Evolutionary conservation across 345 rosid genomes (phyloP).

Genomic region (Eucalyptus coolabah): DNA sequence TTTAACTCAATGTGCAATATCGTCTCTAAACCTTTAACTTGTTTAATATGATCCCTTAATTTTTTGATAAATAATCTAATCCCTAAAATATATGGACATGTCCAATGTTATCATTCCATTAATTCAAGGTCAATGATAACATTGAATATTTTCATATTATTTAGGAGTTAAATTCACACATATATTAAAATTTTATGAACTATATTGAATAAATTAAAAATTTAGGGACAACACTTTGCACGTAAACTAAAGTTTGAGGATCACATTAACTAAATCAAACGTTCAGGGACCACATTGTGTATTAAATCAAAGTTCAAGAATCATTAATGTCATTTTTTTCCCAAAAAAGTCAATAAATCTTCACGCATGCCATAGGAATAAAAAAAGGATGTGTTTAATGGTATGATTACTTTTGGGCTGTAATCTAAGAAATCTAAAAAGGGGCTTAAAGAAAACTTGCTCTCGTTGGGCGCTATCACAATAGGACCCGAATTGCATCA

Average conservation of each 20-base stretch:
- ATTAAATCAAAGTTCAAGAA: background rate
- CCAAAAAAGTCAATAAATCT: background rate
- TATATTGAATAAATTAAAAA: too few relatives aligned
- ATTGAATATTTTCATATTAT: too few relatives aligned
- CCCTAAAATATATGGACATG: too few relatives aligned
- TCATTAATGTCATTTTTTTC: too few relatives aligned
- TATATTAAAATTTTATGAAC: background rate
- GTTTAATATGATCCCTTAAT: rapidly evolving
- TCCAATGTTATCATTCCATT: too few relatives aligned
- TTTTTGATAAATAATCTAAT: too few relatives aligned
- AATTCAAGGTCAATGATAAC: too few relatives aligned
- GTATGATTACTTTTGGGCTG: background rate
- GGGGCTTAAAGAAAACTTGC: background rate
- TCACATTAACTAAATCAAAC: too few relatives aligned
- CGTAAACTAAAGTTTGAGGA: background rate
- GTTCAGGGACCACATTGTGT: too few relatives aligned
- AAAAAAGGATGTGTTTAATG: background rate
- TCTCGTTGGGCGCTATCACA: background rate
- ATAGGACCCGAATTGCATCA: background rate
- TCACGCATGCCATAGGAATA: background rate
- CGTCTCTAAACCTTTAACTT: rapidly evolving
- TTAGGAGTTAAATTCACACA: too few relatives aligned
- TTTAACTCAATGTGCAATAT: too few relatives aligned
- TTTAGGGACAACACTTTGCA: too few relatives aligned
- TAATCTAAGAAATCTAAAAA: background rate